Conservation (phyloP, 1,284 basidiomycete species). For the Tylopilus microsporus region DNA sequence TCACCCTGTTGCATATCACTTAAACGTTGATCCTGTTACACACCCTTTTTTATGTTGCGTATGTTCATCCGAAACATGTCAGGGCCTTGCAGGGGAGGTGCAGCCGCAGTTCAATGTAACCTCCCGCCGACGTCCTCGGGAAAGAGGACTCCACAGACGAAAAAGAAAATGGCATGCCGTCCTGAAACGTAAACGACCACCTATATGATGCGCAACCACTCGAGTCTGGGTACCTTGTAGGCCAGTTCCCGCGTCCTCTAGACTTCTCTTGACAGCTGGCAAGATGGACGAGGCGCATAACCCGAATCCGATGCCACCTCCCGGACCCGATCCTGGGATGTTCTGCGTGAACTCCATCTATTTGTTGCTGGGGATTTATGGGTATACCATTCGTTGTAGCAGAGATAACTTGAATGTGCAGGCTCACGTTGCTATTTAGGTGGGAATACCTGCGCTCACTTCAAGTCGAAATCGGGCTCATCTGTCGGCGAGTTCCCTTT, state of each 20-base stretch:
- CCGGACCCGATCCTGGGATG: background rate
- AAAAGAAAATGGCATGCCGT: background rate
- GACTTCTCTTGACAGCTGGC: background rate
- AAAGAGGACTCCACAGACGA: background rate
- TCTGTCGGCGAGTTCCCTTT: slow-evolving; percentile 15
- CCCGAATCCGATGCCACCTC: too few species aligned
- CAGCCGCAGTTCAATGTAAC: background rate
- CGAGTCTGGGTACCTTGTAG: background rate
- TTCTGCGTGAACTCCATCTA: background rate
- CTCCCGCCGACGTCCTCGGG: background rate
- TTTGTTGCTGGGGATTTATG: slow-evolving; percentile 16
- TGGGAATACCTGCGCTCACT: slow-evolving; percentile 23
- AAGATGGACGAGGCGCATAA: background rate
- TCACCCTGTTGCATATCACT: too few species aligned
- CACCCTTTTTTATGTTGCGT: background rate
- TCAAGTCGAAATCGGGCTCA: slow-evolving; percentile 14
- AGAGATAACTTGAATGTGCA: background rate
- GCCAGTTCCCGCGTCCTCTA: background rate
- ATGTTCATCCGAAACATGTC: background rate
- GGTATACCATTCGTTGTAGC: slow-evolving; percentile 5
- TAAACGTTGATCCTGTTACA: background rate
- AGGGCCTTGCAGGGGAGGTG: background rate
- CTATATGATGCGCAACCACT: background rate
- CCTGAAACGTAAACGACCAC: background rate
- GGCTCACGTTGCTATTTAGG: slow-evolving; percentile 7